phyloP scores from a whole-genome alignment of 495 filamentous ascomycete species.

The Penicillium turbatum region DNA sequence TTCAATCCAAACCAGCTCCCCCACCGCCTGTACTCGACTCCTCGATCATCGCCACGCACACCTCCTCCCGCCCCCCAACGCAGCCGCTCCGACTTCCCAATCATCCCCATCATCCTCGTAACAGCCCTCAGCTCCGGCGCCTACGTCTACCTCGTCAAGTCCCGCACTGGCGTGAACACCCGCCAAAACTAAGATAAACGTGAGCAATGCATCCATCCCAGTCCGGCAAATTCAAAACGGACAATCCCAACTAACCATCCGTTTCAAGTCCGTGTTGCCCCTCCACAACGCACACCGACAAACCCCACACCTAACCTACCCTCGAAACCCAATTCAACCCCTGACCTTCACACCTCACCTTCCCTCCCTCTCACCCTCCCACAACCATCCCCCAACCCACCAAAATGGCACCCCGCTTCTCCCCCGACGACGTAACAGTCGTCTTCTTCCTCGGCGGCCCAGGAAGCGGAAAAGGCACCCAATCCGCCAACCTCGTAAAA shows the following conservation, averaged over 20 bases:
- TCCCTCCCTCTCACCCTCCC: neutral
- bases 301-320: slow-evolving; percentile 11
- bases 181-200: slow-evolving; percentile 3
- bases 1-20: slow-evolving; percentile 6
- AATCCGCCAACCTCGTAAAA: slow-evolving; percentile 83
- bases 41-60: slow-evolving; percentile 16
- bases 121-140: slow-evolving; percentile 53
- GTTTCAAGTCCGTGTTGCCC: slow-evolving; percentile 9
- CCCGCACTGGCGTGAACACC: slow-evolving; percentile 42
- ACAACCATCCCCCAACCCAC: neutral
- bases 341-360: neutral
- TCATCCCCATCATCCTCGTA: slow-evolving; percentile 63
- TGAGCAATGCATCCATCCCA: neutral
- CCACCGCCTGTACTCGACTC: slow-evolving; percentile 23
- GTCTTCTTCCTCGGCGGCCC: slow-evolving; percentile 60
- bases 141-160: slow-evolving; percentile 60
- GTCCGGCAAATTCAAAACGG: slow-evolving; percentile 11
- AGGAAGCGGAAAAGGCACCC: slow-evolving; percentile 58
- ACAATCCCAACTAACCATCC: neutral
- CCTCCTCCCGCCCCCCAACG: slow-evolving; percentile 26
- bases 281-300: slow-evolving; percentile 10
- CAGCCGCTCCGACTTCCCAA: slow-evolving; percentile 50
- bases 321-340: slow-evolving; percentile 5
- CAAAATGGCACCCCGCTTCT: slow-evolving; percentile 59
- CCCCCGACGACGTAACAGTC: slow-evolving; percentile 73